Evolutionary conservation across 1,139 yeast genomes (phyloP).

Genomic region (Pneumocystis murina): DNA sequence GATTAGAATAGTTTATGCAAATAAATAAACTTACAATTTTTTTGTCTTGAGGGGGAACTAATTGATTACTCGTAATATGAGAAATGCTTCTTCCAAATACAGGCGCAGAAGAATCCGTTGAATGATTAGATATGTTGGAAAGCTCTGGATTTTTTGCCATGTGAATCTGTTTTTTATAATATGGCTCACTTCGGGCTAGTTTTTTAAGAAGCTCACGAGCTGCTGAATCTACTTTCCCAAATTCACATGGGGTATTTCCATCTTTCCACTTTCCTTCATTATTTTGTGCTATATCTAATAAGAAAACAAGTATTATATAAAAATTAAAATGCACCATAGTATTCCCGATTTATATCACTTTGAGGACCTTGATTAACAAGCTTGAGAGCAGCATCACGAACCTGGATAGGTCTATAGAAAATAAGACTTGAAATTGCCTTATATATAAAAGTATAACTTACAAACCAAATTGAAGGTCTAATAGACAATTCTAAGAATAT

Average conservation of each 20-base stretch:
- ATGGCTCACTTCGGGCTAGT: conserved; percentile 28
- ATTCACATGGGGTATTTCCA: conserved; percentile 23
- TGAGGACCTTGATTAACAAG: conserved; percentile 43
- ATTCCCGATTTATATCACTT: conserved; percentile 26
- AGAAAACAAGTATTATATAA: conserved; percentile 37
- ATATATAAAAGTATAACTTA: not conserved
- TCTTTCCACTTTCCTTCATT: conserved; percentile 22
- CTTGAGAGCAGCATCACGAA: conserved; percentile 68
- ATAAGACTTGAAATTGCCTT: not conserved
- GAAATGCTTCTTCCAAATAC: conserved; percentile 7
- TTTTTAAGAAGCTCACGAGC: conserved; percentile 28
- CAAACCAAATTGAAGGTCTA: conserved; percentile 65
- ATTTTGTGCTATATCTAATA: conserved; percentile 33
- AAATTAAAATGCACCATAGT: conserved; percentile 17
- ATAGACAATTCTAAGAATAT: conserved; percentile 36
- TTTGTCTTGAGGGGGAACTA: conserved; percentile 31
- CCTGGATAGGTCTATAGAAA: conserved; percentile 37
- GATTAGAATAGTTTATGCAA: not conserved
- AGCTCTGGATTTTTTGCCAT: not conserved
- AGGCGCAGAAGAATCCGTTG: not conserved
- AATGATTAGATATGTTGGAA: not conserved
- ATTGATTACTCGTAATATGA: conserved; percentile 26
- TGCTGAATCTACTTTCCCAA: conserved; percentile 24
- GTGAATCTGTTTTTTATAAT: conserved; percentile 16
- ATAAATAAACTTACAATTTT: conserved; percentile 21